Conservation (phyloP, 2,329 filamentous ascomycete genomes). For the Aspergillus transmontanensis region DNA sequence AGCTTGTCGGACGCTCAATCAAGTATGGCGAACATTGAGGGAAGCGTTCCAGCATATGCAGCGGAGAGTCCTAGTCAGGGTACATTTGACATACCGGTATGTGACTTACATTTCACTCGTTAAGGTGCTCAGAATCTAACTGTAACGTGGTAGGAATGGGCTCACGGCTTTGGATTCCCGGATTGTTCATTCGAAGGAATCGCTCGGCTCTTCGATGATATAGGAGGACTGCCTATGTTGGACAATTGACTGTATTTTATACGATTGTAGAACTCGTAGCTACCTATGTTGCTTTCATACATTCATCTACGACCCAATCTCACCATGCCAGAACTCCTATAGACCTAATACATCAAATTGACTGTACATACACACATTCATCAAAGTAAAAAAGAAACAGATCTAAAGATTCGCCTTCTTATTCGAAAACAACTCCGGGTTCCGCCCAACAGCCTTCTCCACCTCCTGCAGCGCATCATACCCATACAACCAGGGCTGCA, state of each 20-base stretch:
- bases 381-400: background rate
- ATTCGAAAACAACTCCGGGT: conserved; percentile 24
- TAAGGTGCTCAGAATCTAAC: background rate
- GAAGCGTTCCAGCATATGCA: conserved; percentile 7
- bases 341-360: background rate
- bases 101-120: conserved; percentile 2
- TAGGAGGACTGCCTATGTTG: conserved; percentile 33
- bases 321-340: background rate
- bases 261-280: background rate
- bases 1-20: conserved; percentile 19
- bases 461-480: conserved; percentile 64
- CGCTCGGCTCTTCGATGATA: conserved; percentile 37
- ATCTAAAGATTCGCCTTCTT: conserved; percentile 10
- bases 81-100: conserved; percentile 33
- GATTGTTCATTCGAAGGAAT: conserved; percentile 42
- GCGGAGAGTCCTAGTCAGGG: conserved; percentile 14
- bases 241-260: conserved; percentile 23
- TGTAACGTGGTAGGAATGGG: conserved; percentile 28
- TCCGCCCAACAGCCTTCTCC: conserved; percentile 39
- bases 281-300: background rate
- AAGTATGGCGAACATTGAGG: conserved; percentile 5
- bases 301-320: background rate
- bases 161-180: conserved; percentile 39
- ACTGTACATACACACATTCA: background rate
- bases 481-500: conserved; percentile 66